Percentiles rank a stretch among this genome's conserved stretches.
phyloP scores from a whole-genome alignment of 2,329 filamentous ascomycete genomes.

The Venturia carpophila region DNA sequence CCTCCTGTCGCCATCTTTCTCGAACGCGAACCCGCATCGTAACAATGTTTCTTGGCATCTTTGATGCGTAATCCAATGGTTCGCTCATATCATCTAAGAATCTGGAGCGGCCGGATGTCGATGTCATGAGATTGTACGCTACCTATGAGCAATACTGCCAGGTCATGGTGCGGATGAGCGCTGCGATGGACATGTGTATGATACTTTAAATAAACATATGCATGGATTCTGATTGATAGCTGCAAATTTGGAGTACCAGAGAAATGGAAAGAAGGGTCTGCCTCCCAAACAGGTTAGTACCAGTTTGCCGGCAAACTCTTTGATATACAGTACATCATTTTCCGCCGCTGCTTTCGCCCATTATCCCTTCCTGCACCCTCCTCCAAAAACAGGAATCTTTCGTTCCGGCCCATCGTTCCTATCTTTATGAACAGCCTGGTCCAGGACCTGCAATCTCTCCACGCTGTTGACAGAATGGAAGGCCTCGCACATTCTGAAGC shows the following conservation, averaged over 20 bases:
- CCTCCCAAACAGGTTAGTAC: background rate
- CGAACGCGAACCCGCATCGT: constrained; percentile 33
- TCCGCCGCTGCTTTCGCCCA: background rate
- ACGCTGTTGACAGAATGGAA: constrained; percentile 41
- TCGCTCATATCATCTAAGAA: constrained; percentile 32
- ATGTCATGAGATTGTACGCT: constrained; percentile 26
- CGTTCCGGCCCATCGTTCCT: background rate
- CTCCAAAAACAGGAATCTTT: background rate
- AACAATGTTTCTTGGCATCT: constrained; percentile 43
- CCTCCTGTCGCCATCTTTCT: constrained; percentile 42
- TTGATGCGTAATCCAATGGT: constrained; percentile 59
- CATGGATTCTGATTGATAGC: background rate
- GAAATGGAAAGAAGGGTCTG: background rate
- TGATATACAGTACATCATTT: too few relatives aligned
- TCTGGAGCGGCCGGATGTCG: constrained; percentile 24
- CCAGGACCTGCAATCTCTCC: background rate
- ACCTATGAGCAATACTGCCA: constrained; percentile 29
- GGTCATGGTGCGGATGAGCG: constrained; percentile 23
- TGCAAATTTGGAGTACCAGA: background rate
- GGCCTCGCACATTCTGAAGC: constrained; percentile 88
- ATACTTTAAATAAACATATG: background rate
- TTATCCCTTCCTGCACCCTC: background rate
- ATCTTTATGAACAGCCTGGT: background rate
- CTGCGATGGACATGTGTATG: background rate
- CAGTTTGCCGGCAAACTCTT: background rate